These are phyloP conservation scores for Entomortierella lignicola DNA, from an alignment of 192 early-diverging fungal genomes.

Conservation along the genomic window DNA sequence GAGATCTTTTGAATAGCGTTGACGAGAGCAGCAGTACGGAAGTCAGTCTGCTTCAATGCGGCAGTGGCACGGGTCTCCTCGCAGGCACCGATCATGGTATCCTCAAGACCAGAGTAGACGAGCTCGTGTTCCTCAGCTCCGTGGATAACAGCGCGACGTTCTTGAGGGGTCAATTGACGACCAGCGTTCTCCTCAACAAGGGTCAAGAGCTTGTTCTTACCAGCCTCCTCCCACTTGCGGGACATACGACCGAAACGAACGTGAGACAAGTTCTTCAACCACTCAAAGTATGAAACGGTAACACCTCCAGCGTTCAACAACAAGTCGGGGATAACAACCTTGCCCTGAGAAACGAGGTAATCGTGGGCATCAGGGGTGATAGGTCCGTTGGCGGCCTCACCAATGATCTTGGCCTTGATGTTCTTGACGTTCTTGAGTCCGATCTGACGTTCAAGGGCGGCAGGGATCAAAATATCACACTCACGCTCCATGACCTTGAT, in stretches of 20 bases:
- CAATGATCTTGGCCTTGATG: slow-evolving; percentile 84
- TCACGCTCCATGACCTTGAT: slow-evolving; percentile 75
- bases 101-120: slow-evolving; percentile 87
- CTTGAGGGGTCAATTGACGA: slow-evolving; percentile 74
- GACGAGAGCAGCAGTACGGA: slow-evolving; percentile 80
- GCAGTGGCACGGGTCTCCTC: slow-evolving; percentile 80
- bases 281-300: slow-evolving; percentile 81
- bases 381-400: slow-evolving; percentile 91
- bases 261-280: slow-evolving; percentile 89
- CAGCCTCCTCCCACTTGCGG: slow-evolving; percentile 84
- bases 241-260: slow-evolving; percentile 90
- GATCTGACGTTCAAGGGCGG: slow-evolving; percentile 86
- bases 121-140: slow-evolving; percentile 89
- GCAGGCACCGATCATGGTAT: slow-evolving; percentile 87
- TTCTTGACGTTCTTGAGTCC: slow-evolving; percentile 76
- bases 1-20: slow-evolving; percentile 90
- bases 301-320: slow-evolving; percentile 87
- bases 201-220: slow-evolving; percentile 75
- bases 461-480: slow-evolving; percentile 86
- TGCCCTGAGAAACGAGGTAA: slow-evolving; percentile 68
- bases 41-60: slow-evolving; percentile 72
- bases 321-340: slow-evolving; percentile 79
- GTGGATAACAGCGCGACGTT: slow-evolving; percentile 80
- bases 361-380: slow-evolving; percentile 81
- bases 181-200: slow-evolving; percentile 86